Conservation (phyloP, 257 asterid species). For the Gardenia jasminoides region DNA sequence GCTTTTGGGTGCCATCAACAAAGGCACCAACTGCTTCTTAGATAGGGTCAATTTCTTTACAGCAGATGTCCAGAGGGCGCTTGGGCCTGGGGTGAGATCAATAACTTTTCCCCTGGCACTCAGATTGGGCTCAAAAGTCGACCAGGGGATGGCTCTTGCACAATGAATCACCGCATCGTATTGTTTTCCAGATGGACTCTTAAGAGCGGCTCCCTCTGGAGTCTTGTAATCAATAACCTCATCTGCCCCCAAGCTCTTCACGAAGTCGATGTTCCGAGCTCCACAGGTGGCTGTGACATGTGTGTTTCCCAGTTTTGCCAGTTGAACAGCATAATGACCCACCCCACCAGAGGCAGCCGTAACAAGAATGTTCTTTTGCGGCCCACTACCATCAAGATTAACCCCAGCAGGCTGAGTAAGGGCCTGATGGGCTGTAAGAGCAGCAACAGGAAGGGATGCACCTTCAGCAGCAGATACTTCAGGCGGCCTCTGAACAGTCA, state of each 20-base stretch:
- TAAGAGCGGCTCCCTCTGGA: slow-evolving; percentile 54
- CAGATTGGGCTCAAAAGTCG: slow-evolving; percentile 54
- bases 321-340: slow-evolving; percentile 69
- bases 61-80: slow-evolving; percentile 37
- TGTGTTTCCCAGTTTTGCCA: slow-evolving; percentile 66
- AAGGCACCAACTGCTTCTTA: slow-evolving; percentile 47
- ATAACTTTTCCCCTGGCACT: slow-evolving; percentile 46
- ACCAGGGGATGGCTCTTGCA: slow-evolving; percentile 44
- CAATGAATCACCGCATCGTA: slow-evolving; percentile 72
- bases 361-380: slow-evolving; percentile 52
- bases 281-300: slow-evolving; percentile 86
- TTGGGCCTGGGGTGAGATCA: slow-evolving; percentile 48
- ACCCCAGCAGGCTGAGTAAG: slow-evolving; percentile 43
- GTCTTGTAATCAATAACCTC: slow-evolving; percentile 76
- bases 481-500: slow-evolving; percentile 47
- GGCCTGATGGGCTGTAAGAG: slow-evolving; percentile 51
- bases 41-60: slow-evolving; percentile 46
- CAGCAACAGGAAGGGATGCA: slow-evolving; percentile 61
- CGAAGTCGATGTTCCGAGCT: slow-evolving; percentile 57
- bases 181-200: slow-evolving; percentile 61
- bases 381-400: slow-evolving; percentile 41
- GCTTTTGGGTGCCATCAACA: slow-evolving; percentile 27
- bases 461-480: slow-evolving; percentile 59
- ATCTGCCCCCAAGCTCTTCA: slow-evolving; percentile 69
- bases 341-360: slow-evolving; percentile 81